phyloP scores from a whole-genome alignment of 2,329 filamentous ascomycete genomes.

The Chaetomium sp. region DNA sequence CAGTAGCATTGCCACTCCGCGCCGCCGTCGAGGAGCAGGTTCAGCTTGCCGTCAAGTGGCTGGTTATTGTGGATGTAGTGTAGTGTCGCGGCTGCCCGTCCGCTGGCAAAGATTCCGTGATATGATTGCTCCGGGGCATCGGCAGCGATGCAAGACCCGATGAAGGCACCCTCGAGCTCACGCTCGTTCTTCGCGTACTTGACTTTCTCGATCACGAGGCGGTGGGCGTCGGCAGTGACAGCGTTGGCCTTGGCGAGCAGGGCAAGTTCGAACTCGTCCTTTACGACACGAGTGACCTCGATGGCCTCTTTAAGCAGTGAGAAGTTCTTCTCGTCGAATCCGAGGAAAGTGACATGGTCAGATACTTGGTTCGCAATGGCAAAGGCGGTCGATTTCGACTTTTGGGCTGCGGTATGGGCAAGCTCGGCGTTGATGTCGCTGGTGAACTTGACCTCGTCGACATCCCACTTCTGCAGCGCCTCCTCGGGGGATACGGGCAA shows the following conservation, averaged over 20 bases:
- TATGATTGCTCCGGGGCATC: conserved; percentile 82
- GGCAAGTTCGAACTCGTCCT: conserved; percentile 68
- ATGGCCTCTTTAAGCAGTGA: conserved; percentile 54
- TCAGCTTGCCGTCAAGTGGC: conserved; percentile 62
- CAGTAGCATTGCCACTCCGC: conserved; percentile 69
- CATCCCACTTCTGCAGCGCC: conserved; percentile 69
- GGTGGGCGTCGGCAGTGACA: conserved; percentile 62
- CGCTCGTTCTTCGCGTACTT: conserved; percentile 65
- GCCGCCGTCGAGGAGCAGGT: conserved; percentile 79
- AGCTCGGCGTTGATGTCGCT: conserved; percentile 71
- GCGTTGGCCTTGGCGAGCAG: conserved; percentile 66
- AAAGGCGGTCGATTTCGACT: conserved; percentile 51
- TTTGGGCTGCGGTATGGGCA: conserved; percentile 40
- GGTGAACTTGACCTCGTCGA: conserved; percentile 69
- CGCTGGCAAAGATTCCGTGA: conserved; percentile 75
- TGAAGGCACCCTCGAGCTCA: conserved; percentile 75
- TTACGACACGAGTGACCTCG: conserved; percentile 61
- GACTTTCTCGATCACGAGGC: conserved; percentile 54
- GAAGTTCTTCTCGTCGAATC: conserved; percentile 60
- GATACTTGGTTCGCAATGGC: conserved; percentile 75
- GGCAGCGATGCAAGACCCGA: conserved; percentile 67
- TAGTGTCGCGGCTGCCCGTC: conserved; percentile 73
- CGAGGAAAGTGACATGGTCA: conserved; percentile 62
- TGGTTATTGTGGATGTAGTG: conserved; percentile 81
- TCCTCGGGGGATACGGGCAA: conserved; percentile 72